Evolutionary conservation across 2,329 filamentous ascomycete species (phyloP).

Genomic region (Tympanopsis confertula): DNA sequence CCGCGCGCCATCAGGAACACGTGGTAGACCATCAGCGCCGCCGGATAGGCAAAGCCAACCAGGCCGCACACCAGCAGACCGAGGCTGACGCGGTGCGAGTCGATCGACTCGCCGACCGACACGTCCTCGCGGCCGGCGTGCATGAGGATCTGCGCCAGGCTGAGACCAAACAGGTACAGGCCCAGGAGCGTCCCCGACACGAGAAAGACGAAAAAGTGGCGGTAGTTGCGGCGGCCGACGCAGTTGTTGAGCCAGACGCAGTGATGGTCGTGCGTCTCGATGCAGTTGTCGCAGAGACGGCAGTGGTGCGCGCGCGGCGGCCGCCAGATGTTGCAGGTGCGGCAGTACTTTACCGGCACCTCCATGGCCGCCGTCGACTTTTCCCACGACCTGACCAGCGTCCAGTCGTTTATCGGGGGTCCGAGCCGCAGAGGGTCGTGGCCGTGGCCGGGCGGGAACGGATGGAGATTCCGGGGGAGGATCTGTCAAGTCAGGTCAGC

Average conservation of each 20-base stretch:
- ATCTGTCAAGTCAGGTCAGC: slow-evolving; percentile 46
- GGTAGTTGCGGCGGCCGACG: slow-evolving; percentile 90
- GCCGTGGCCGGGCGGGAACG: slow-evolving; percentile 65
- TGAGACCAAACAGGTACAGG: slow-evolving; percentile 64
- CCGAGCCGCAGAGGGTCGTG: slow-evolving; percentile 70
- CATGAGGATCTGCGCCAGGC: slow-evolving; percentile 67
- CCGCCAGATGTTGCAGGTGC: slow-evolving; percentile 94
- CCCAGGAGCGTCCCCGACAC: slow-evolving; percentile 65
- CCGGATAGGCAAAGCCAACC: slow-evolving; percentile 67
- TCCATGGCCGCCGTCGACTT: slow-evolving; percentile 80
- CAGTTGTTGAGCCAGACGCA: slow-evolving; percentile 99
- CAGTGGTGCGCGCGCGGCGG: slow-evolving; percentile 93
- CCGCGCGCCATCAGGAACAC: slow-evolving; percentile 81
- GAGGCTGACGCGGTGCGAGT: slow-evolving; percentile 67
- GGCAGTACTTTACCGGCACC: slow-evolving; percentile 95
- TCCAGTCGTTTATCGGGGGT: slow-evolving; percentile 90
- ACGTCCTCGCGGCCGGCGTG: slow-evolving; percentile 54
- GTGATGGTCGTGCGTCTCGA: slow-evolving; percentile 95
- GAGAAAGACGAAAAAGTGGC: slow-evolving; percentile 92
- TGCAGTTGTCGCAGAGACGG: slow-evolving; percentile 89
- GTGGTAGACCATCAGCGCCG: slow-evolving; percentile 77
- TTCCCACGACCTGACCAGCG: slow-evolving; percentile 72
- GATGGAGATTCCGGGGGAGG: slow-evolving; percentile 80
- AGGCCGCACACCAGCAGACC: slow-evolving; percentile 78
- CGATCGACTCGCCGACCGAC: slow-evolving; percentile 59